These are phyloP conservation scores for Rhodofomes roseus DNA, from an alignment of 1,284 basidiomycete species.

Conservation along the genomic window DNA sequence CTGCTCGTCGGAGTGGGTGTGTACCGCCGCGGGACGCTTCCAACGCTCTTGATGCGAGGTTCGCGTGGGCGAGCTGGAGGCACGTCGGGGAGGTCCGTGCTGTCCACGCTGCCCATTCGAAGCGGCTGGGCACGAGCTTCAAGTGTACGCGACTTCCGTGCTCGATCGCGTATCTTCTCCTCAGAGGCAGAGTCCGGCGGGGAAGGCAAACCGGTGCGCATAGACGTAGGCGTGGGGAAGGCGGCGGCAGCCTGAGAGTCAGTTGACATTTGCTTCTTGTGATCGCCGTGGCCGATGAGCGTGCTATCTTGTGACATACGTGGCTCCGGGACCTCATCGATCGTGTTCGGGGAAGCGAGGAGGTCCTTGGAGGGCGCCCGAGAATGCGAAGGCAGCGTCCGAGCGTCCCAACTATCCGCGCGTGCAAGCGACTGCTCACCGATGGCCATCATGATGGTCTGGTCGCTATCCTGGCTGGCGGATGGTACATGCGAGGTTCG, in stretches of 20 bases:
- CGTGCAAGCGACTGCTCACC: background rate
- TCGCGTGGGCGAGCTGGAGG: background rate
- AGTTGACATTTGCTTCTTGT: conserved; percentile 1
- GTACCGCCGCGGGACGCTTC: conserved; percentile 16
- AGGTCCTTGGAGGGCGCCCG: background rate
- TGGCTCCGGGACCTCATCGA: background rate
- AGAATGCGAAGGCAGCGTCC: background rate
- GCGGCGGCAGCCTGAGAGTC: conserved; percentile 10
- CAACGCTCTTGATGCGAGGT: conserved; percentile 20
- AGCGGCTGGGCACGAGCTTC: background rate
- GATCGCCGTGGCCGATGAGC: background rate
- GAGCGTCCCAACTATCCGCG: background rate
- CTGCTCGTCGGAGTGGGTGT: conserved; percentile 19
- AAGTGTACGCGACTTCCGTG: background rate
- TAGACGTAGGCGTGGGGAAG: conserved; percentile 15
- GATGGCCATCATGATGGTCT: background rate
- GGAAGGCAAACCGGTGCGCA: conserved; percentile 4
- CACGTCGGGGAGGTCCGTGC: background rate
- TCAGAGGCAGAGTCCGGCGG: conserved; percentile 2
- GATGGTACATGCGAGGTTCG: background rate
- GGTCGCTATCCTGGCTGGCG: background rate
- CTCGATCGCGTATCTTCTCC: background rate
- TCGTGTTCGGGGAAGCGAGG: background rate
- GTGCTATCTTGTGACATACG: conserved; percentile 1
- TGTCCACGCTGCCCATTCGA: conserved; percentile 1